A percentile compares a stretch with the other conserved stretches of the same genome.
These are phyloP conservation scores for Pseudopyricularia cyperi DNA, from an alignment of 2,329 filamentous ascomycete species.

Conservation along the genomic window DNA sequence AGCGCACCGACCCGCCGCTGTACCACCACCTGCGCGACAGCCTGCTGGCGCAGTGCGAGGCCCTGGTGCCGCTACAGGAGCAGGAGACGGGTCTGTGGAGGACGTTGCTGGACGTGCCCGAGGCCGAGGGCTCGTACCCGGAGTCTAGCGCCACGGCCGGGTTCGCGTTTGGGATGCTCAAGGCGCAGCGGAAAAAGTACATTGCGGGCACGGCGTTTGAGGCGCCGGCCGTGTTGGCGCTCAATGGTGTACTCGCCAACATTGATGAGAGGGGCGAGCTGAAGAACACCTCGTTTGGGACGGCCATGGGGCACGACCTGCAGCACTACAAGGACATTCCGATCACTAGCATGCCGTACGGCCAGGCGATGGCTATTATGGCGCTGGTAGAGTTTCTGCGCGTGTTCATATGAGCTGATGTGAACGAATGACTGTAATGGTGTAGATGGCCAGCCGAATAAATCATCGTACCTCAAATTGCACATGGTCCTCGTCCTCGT, in stretches of 20 bases:
- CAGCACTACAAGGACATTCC: slow-evolving; percentile 70
- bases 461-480: too few relatives aligned
- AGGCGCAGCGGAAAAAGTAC: slow-evolving; percentile 58
- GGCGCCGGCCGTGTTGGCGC: slow-evolving; percentile 48
- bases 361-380: slow-evolving; percentile 78
- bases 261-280: slow-evolving; percentile 58
- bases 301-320: slow-evolving; percentile 59
- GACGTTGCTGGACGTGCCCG: slow-evolving; percentile 57
- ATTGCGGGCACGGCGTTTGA: slow-evolving; percentile 45
- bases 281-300: slow-evolving; percentile 64
- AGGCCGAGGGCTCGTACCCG: slow-evolving; percentile 55
- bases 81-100: slow-evolving; percentile 52
- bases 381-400: slow-evolving; percentile 61
- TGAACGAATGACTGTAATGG: too few relatives aligned
- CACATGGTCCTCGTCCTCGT: too few relatives aligned
- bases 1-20: slow-evolving; percentile 46
- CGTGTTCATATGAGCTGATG: slow-evolving; percentile 26
- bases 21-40: slow-evolving; percentile 46
- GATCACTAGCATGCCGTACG: slow-evolving; percentile 71
- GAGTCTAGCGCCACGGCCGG: slow-evolving; percentile 70
- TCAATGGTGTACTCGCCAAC: slow-evolving; percentile 52
- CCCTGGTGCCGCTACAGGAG: slow-evolving; percentile 47
- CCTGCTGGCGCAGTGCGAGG: slow-evolving; percentile 55
- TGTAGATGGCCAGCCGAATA: too few relatives aligned
- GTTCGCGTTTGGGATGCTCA: slow-evolving; percentile 69